Base-by-base conservation (phyloP, 768 basidiomycete species). In the Lactifluus subvellereus region DNA sequence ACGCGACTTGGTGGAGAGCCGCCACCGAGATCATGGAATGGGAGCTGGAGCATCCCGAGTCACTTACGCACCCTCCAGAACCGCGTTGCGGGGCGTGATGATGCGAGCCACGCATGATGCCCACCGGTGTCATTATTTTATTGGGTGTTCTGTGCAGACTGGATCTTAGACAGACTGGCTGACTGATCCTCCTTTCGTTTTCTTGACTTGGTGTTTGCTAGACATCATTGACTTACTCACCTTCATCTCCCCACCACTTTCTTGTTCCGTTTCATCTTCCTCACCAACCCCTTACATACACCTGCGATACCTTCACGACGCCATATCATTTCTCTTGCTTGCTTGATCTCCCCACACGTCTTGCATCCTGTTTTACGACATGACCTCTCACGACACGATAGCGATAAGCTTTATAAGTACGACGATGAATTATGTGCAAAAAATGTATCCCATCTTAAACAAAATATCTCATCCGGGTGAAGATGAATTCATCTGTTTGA, bases 31-130 rank as follows among this genome's bases (percentile, higher is more conserved):
- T 14, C 53, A 13, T 63, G 66, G 61, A 59, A 52, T 33, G 65
- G 56, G n/a, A 40, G 61, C 27, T 68, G 67, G 67, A 49, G 61
- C 8, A 67, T 52, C 9, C 65, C 61, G 1, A 43, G 18, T n/a
- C 67, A 68, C 35, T 20, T 68, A 40, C 65, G 42, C 13, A 27
- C 45, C 27, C 53, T 68, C 6, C 65, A 66, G 53, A 67, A 55
- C 7, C 64, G 65, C 0, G 47, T 67, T 3, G 42, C 47, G 22
- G 67, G 61, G 8, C 60, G 52, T 10, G 57, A 62, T 8, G 32
- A 14, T 10, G 13, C 45, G 16, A 57, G 61, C 37, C 65, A 54
- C 16, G 37, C 57, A 16, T 67, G 58, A 64, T 37, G 8, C 3
- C 22, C 11, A 11, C 18, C 27, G 18, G 45, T n/a, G 45, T 47